A percentile compares a stretch with the other conserved stretches of the same genome.
Conservation (phyloP, 2,329 filamentous ascomycete genomes). For the Microdochium trichocladiopsis region DNA sequence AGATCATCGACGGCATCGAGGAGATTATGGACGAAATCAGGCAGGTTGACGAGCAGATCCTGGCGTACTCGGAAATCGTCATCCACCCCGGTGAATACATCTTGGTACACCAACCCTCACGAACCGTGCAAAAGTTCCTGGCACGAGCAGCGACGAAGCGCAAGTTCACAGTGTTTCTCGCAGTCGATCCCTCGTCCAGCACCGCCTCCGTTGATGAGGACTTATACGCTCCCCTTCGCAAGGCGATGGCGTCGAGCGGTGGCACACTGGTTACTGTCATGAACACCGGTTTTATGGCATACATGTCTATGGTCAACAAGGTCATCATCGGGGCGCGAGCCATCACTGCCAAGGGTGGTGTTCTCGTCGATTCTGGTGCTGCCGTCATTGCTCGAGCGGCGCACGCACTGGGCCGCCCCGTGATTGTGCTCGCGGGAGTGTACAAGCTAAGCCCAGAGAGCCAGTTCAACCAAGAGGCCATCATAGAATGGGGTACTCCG, state of each 20-base stretch:
- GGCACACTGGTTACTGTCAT: slow-evolving; percentile 79
- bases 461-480: slow-evolving; percentile 70
- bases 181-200: slow-evolving; percentile 49
- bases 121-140: slow-evolving; percentile 84
- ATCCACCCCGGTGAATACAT: slow-evolving; percentile 92
- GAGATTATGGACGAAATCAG: slow-evolving; percentile 95
- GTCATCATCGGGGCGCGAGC: slow-evolving; percentile 85
- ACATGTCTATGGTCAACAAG: slow-evolving; percentile 94
- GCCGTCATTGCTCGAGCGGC: slow-evolving; percentile 79
- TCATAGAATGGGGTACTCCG: slow-evolving; percentile 83
- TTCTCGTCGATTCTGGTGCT: slow-evolving; percentile 79
- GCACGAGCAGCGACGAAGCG: slow-evolving; percentile 81
- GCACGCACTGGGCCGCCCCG: slow-evolving; percentile 71
- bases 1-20: slow-evolving; percentile 88
- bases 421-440: slow-evolving; percentile 83
- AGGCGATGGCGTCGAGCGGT: slow-evolving; percentile 69
- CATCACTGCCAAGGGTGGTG: slow-evolving; percentile 80
- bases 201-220: slow-evolving; percentile 22
- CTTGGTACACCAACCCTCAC: slow-evolving; percentile 78
- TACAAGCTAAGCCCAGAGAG: slow-evolving; percentile 93
- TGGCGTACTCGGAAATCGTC: slow-evolving; percentile 79
- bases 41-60: slow-evolving; percentile 89
- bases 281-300: slow-evolving; percentile 79
- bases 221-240: slow-evolving; percentile 55
- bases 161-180: slow-evolving; percentile 85